Evolutionary conservation across 2,329 filamentous ascomycete species (phyloP).

Genomic region (Botrytis porri): DNA sequence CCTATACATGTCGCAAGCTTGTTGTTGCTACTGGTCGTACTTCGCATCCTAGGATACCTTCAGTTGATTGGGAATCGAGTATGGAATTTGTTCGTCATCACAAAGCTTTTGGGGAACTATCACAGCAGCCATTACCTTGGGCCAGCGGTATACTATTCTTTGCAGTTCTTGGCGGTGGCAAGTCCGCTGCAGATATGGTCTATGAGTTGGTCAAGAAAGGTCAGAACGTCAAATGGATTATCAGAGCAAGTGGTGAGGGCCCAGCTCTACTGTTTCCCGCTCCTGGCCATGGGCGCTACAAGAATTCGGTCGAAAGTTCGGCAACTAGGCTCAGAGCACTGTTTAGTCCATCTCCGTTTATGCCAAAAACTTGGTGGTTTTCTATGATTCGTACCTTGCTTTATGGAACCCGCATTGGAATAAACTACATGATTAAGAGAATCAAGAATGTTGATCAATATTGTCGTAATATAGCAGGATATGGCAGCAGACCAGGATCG

Average conservation of each 20-base stretch:
- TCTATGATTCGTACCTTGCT: background rate
- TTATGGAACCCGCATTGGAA: background rate
- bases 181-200: constrained; percentile 17
- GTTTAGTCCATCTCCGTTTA: constrained; percentile 14
- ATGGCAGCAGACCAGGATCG: background rate
- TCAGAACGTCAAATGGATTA: constrained; percentile 12
- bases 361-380: constrained; percentile 2
- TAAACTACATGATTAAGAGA: constrained; percentile 8
- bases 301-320: constrained; percentile 22
- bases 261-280: constrained; percentile 12
- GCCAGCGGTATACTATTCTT: background rate
- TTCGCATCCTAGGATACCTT: background rate
- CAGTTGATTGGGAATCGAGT: background rate
- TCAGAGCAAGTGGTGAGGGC: constrained; percentile 12
- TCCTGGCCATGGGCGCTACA: constrained; percentile 4
- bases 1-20: background rate
- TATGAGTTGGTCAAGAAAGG: constrained; percentile 9
- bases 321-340: constrained; percentile 7
- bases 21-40: constrained; percentile 8
- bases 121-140: background rate
- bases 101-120: constrained; percentile 18
- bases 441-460: background rate
- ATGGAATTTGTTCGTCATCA: constrained; percentile 12
- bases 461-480: background rate
- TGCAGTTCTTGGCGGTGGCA: constrained; percentile 17